Percentiles rank a stretch among this genome's conserved stretches.
Evolutionary conservation across 2,329 filamentous ascomycete species (phyloP).

Genomic region (Basipetospora chlamydospora): DNA sequence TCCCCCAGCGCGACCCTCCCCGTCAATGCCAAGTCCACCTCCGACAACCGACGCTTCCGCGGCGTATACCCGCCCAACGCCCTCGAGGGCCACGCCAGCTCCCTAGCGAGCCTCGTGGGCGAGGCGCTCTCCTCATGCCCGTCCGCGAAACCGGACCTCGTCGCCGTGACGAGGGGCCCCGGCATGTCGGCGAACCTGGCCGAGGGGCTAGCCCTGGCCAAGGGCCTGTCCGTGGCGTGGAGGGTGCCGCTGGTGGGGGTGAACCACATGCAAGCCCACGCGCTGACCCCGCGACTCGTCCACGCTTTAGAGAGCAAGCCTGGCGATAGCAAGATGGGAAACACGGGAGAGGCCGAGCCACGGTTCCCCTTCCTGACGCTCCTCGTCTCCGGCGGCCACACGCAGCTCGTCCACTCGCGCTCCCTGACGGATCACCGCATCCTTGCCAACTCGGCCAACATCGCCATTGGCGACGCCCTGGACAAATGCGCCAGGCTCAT

Average conservation of each 20-base stretch:
- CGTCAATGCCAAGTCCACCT: conserved; percentile 71
- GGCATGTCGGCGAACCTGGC: conserved; percentile 72
- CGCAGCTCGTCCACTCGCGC: conserved; percentile 64
- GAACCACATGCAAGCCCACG: conserved; percentile 96
- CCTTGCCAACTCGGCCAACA: conserved; percentile 59
- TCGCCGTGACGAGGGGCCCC: conserved; percentile 81
- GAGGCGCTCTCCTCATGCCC: conserved; percentile 14
- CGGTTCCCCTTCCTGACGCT: conserved; percentile 76
- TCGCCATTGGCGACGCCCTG: conserved; percentile 78
- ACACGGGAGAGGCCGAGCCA: conserved; percentile 24
- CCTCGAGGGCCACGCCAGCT: conserved; percentile 58
- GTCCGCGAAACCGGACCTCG: conserved; percentile 50
- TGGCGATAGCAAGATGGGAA: conserved; percentile 4
- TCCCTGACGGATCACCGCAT: conserved; percentile 56
- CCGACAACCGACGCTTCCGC: conserved; percentile 57
- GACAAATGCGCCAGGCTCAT: conserved; percentile 75
- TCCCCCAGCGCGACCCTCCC: conserved; percentile 39
- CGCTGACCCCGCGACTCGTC: conserved; percentile 71
- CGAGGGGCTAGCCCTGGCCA: conserved; percentile 69
- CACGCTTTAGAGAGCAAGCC: conserved; percentile 35
- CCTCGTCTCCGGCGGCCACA: conserved; percentile 85
- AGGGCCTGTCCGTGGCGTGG: conserved; percentile 77
- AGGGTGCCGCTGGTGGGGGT: conserved; percentile 69
- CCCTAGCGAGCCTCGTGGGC: conserved; percentile 51
- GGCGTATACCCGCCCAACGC: conserved; percentile 72